Conservation (phyloP, 108 stramenopile species). For the Stephanodiscus triporus region DNA sequence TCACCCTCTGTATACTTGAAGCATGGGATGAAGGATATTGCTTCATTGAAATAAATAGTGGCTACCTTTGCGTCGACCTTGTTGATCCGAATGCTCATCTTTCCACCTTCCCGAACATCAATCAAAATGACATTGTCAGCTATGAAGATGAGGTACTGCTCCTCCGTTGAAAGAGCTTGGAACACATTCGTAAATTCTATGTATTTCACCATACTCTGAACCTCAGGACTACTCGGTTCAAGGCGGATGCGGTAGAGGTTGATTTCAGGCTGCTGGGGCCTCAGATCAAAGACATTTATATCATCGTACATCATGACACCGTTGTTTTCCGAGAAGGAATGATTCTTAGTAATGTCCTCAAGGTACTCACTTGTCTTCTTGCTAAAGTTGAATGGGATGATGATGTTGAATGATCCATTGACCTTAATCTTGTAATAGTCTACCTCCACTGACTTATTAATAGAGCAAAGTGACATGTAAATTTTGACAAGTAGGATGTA, state of each 20-base stretch:
- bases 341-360: constrained; percentile 43
- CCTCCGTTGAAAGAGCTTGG: constrained; percentile 32
- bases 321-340: constrained; percentile 53
- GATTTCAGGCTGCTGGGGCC: constrained; percentile 61
- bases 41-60: constrained; percentile 60
- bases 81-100: constrained; percentile 55
- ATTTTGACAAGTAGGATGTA: constrained; percentile 61
- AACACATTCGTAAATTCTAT: constrained; percentile 60
- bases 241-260: constrained; percentile 53
- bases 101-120: constrained; percentile 28
- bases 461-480: constrained; percentile 60
- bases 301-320: constrained; percentile 60
- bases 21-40: constrained; percentile 59
- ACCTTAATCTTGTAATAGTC: constrained; percentile 59
- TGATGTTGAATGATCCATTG: constrained; percentile 50
- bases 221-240: constrained; percentile 32
- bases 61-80: constrained; percentile 49
- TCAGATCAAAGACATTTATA: constrained; percentile 53
- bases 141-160: constrained; percentile 61
- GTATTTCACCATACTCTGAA: constrained; percentile 63
- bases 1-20: constrained; percentile 60
- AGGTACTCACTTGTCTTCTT: constrained; percentile 54
- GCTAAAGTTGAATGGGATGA: constrained; percentile 58
- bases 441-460: constrained; percentile 65
- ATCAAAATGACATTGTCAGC: constrained; percentile 53